phyloP scores from a whole-genome alignment of 1,284 basidiomycete species.

The Trametes pubescens region DNA sequence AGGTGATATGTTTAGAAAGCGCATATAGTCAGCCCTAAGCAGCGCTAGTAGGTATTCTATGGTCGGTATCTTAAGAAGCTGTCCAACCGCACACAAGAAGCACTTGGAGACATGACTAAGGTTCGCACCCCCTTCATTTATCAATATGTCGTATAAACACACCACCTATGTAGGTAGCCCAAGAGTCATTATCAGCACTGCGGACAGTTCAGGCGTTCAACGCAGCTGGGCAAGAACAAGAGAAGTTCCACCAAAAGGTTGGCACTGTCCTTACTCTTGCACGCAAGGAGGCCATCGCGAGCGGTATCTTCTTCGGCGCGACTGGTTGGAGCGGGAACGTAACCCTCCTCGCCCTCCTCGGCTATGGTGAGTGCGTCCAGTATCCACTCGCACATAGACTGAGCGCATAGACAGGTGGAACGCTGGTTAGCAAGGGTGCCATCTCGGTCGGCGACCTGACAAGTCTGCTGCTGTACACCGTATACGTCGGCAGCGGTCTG shows the following conservation, averaged over 20 bases:
- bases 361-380: constrained; percentile 73
- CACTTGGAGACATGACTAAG: constrained; percentile 95
- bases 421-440: constrained; percentile 85
- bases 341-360: constrained; percentile 87
- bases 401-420: constrained; percentile 67
- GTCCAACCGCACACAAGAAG: constrained; percentile 93
- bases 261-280: constrained; percentile 79
- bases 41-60: constrained; percentile 79
- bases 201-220: constrained; percentile 96
- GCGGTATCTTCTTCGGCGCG: constrained; percentile 92
- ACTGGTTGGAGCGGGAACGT: constrained; percentile 97
- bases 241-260: constrained; percentile 75
- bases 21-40: constrained; percentile 1
- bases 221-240: constrained; percentile 74
- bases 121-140: constrained; percentile 40
- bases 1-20: constrained; percentile 39
- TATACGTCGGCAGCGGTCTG: constrained; percentile 85
- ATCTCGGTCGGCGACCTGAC: constrained; percentile 94
- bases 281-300: constrained; percentile 89
- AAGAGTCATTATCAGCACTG: constrained; percentile 93
- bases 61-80: constrained; percentile 94
- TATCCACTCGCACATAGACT: background rate
- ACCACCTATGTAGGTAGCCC: constrained; percentile 62
- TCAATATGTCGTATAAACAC: background rate
- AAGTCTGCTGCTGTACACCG: constrained; percentile 92